A percentile compares a stretch with the other conserved stretches of the same genome.
Conservation (phyloP, 108 stramenopile species). For the Nitzschia sp. region DNA sequence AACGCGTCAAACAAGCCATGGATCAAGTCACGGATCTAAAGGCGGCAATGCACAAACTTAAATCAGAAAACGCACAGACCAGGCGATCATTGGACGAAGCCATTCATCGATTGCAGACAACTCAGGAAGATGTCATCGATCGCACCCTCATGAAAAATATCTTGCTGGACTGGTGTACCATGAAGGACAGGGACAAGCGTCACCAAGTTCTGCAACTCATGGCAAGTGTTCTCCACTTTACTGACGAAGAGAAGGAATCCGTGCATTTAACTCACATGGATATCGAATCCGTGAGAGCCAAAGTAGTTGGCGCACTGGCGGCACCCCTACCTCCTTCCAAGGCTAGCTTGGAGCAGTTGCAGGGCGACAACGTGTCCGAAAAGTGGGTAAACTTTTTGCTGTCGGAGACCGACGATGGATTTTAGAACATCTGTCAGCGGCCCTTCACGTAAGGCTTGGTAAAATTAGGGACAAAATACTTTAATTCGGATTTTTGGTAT, state of each 20-base stretch:
- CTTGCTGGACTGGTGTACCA: slow-evolving; percentile 84
- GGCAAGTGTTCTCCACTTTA: slow-evolving; percentile 85
- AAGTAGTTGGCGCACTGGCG: slow-evolving; percentile 62
- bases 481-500: no score
- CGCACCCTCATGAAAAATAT: slow-evolving; percentile 88
- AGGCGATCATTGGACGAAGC: slow-evolving; percentile 86
- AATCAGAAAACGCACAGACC: slow-evolving; percentile 74
- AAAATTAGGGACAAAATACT: no score
- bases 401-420: slow-evolving; percentile 77
- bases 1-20: slow-evolving; percentile 58
- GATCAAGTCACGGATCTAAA: slow-evolving; percentile 62
- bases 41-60: slow-evolving; percentile 43
- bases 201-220: slow-evolving; percentile 78
- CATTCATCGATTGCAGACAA: slow-evolving; percentile 79
- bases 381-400: slow-evolving; percentile 87
- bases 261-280: slow-evolving; percentile 59
- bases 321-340: slow-evolving; percentile 80
- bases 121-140: slow-evolving; percentile 91
- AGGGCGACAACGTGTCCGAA: slow-evolving; percentile 85
- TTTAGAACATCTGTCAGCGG: slow-evolving; percentile 4
- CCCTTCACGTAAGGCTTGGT: no score
- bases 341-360: slow-evolving; percentile 71
- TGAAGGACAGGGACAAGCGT: slow-evolving; percentile 65
- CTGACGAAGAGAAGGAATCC: slow-evolving; percentile 83
- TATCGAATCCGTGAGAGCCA: slow-evolving; percentile 36